Conservation (phyloP, 805 yeast species). For the Kodamaea lidongshanica region DNA sequence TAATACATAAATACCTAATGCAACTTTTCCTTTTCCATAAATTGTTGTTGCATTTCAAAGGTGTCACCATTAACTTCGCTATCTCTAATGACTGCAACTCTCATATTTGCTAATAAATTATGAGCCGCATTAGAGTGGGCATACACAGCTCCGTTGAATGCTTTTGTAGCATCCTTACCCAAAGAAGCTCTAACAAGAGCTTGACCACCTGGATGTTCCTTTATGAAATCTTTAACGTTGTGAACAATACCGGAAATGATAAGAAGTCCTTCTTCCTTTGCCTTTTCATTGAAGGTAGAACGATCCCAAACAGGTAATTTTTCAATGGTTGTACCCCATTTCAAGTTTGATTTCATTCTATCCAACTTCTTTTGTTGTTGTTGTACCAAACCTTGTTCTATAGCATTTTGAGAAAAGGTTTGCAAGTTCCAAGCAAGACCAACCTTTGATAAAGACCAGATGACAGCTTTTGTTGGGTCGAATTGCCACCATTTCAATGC, state of each 20-base stretch:
- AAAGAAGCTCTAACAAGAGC: conserved; percentile 62
- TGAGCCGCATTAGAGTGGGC: conserved; percentile 84
- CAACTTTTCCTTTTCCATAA: conserved; percentile 31
- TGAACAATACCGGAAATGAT: conserved; percentile 77
- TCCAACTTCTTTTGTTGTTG: conserved; percentile 79
- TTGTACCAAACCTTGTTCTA: conserved; percentile 75
- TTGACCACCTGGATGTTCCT: conserved; percentile 83
- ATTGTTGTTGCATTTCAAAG: conserved; percentile 44
- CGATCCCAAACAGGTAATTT: conserved; percentile 72
- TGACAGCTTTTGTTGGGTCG: conserved; percentile 71
- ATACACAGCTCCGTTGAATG: conserved; percentile 82
- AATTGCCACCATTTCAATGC: conserved; percentile 84
- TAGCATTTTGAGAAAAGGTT: conserved; percentile 72
- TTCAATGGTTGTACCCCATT: conserved; percentile 70
- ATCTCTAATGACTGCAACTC: conserved; percentile 74
- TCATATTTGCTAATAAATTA: conserved; percentile 72
- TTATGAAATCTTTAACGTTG: conserved; percentile 60
- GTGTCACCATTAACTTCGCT: conserved; percentile 53
- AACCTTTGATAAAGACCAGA: conserved; percentile 52
- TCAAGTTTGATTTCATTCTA: conserved; percentile 50
- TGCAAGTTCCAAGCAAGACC: conserved; percentile 72
- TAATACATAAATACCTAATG: conserved; percentile 4
- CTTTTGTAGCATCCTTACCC: conserved; percentile 79
- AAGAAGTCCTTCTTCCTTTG: conserved; percentile 54
- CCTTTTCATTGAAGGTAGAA: conserved; percentile 47